These are phyloP conservation scores for Neonectria punicea DNA, from an alignment of 2,329 filamentous ascomycete genomes.

Conservation along the genomic window DNA sequence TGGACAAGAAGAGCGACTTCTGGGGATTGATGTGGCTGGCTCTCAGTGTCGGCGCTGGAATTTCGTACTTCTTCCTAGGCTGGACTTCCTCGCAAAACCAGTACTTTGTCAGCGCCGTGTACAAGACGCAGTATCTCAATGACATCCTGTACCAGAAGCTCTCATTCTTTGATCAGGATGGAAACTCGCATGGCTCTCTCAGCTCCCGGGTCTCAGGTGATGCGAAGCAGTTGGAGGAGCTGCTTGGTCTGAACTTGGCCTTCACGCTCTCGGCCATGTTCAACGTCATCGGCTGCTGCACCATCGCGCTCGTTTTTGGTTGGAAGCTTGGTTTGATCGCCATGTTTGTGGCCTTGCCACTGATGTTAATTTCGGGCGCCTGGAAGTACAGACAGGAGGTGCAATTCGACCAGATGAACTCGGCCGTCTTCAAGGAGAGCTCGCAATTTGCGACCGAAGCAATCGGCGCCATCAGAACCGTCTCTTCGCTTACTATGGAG, in stretches of 20 bases:
- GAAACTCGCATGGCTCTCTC: slow-evolving; percentile 43
- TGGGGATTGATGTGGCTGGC: slow-evolving; percentile 48
- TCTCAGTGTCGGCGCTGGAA: slow-evolving; percentile 41
- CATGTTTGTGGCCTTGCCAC: slow-evolving; percentile 49
- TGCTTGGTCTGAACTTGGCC: slow-evolving; percentile 46
- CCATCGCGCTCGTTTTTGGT: slow-evolving; percentile 46
- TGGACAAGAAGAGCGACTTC: slow-evolving; percentile 33
- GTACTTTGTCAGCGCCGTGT: slow-evolving; percentile 32
- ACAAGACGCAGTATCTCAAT: slow-evolving; percentile 44
- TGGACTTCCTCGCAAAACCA: slow-evolving; percentile 33
- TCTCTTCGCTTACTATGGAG: slow-evolving; percentile 70
- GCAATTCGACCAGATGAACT: slow-evolving; percentile 67
- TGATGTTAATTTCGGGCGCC: slow-evolving; percentile 45
- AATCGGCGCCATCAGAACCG: slow-evolving; percentile 71
- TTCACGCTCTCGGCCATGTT: slow-evolving; percentile 44
- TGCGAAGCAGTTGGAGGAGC: slow-evolving; percentile 47
- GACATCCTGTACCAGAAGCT: slow-evolving; percentile 45
- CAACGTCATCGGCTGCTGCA: slow-evolving; percentile 44
- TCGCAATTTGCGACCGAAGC: slow-evolving; percentile 72
- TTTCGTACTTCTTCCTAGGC: slow-evolving; percentile 42
- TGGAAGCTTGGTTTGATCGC: slow-evolving; percentile 54
- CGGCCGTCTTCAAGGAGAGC: slow-evolving; percentile 67
- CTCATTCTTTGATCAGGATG: slow-evolving; percentile 45
- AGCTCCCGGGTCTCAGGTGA: slow-evolving; percentile 43
- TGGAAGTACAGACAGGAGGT: slow-evolving; percentile 58